Base-by-base conservation (phyloP, 2,329 filamentous ascomycete species). In the Penicillium sp. region DNA sequence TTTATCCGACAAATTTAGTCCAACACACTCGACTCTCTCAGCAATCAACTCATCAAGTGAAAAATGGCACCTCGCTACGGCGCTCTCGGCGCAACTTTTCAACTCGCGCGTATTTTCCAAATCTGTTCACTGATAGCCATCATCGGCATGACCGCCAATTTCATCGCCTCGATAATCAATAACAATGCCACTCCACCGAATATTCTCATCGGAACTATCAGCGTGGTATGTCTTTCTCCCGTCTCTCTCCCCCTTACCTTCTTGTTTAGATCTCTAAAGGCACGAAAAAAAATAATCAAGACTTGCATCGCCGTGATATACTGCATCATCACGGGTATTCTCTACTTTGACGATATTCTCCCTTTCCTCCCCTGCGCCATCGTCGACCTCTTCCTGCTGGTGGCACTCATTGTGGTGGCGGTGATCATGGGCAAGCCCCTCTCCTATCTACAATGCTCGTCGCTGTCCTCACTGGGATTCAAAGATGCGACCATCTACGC, bases 131-230 rank as follows among this genome's bases (percentile, higher is more conserved):
- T 95, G 63, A 76, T 93, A 49, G 76, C 83, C 49, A 82, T 93
- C 56, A 85, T 95, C 55, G 88, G 89, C 39, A 81, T 95, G 66
- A 83, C 83, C 0, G 81, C 85, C 61, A 89, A 90, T 69, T 94
- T 95, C 69, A 84, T 95, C 61, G 77, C 83, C 25, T 78, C 87
- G 58, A 89, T 94, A 65, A 81, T 88, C 39, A 73, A 76, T 38
- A 79, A 76, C 24, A 78, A 83, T 53, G 79, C 84, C 47, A 76
- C 79, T 28, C 82, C 86, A 0, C 87, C 89, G 0, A 74, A 80
- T 44, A 82, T 90, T 40, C 76, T 96, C 24, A 80, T 95, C 28
- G 88, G 83, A 28, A 89, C 88, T 3, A 77, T 95, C 53, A 81
- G 81, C 51, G 81, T 95, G 56, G 90, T 95, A 79, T 63, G 87